phyloP scores from a whole-genome alignment of 495 filamentous ascomycete species.

The Aspergillus ellipticus region DNA sequence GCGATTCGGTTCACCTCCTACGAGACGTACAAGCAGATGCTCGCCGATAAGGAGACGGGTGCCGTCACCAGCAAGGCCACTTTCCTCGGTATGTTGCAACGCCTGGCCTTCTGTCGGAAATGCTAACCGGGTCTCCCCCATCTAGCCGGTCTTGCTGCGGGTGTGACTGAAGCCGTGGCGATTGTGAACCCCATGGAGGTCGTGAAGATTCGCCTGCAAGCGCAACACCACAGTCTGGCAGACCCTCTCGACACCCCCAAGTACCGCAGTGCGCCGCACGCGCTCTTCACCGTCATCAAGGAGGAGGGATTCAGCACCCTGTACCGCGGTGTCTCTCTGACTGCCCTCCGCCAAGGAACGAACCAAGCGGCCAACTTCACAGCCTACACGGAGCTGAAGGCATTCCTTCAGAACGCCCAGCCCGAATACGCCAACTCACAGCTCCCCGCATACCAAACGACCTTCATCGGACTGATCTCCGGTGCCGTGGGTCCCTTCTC shows the following conservation, averaged over 20 bases:
- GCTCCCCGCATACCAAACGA: conserved; percentile 86
- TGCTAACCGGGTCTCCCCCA: background rate
- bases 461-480: conserved; percentile 81
- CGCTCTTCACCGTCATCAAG: conserved; percentile 82
- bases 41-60: conserved; percentile 69
- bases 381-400: conserved; percentile 92
- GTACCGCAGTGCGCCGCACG: conserved; percentile 97
- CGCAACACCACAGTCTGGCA: conserved; percentile 91
- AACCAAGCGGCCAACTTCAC: conserved; percentile 99
- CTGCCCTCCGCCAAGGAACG: conserved; percentile 86
- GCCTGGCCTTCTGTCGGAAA: background rate
- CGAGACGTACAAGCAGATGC: conserved; percentile 84
- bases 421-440: conserved; percentile 54
- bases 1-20: conserved; percentile 98
- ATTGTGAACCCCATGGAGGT: conserved; percentile 99
- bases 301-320: conserved; percentile 86
- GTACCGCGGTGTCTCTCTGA: conserved; percentile 90
- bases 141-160: conserved; percentile 80
- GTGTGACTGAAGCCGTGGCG: conserved; percentile 92
- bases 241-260: conserved; percentile 89
- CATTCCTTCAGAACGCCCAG: conserved; percentile 65
- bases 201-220: conserved; percentile 95
- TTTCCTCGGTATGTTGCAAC: conserved; percentile 63
- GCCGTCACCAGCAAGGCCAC: conserved; percentile 68
- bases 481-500: conserved; percentile 94